These are phyloP conservation scores for Fabrea salina DNA, from an alignment of 169 alveolate genomes.

Conservation along the genomic window DNA sequence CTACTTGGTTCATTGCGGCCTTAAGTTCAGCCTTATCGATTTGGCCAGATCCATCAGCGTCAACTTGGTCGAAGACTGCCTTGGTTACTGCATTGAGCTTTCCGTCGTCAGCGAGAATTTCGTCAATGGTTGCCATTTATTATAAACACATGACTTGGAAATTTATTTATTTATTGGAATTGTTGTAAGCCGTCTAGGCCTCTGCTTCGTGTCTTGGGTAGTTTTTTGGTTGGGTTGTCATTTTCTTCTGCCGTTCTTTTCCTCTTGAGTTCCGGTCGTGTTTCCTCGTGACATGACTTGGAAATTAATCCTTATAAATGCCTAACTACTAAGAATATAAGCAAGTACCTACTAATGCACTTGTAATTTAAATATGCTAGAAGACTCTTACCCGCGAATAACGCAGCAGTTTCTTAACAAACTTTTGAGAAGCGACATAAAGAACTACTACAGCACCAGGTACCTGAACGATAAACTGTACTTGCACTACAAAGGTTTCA, in stretches of 20 bases:
- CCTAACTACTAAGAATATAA: too few species aligned
- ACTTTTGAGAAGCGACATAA: conserved; percentile 9
- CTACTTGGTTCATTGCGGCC: conserved; percentile 33
- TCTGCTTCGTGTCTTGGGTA: too few species aligned
- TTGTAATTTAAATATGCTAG: too few species aligned
- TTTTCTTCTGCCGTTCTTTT: too few species aligned
- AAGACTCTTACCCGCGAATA: conserved; percentile 16
- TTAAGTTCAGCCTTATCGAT: conserved; percentile 42
- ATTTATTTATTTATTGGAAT: too few species aligned
- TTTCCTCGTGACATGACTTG: too few species aligned
- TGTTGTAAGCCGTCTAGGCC: too few species aligned
- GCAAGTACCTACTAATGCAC: too few species aligned
- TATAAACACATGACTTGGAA: too few species aligned
- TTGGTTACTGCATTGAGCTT: conserved; percentile 42
- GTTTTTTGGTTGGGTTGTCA: too few species aligned
- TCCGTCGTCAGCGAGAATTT: conserved; percentile 34
- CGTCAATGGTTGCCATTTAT: conserved; percentile 19
- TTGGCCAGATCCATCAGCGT: conserved; percentile 45
- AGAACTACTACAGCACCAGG: conserved; percentile 76
- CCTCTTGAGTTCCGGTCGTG: too few species aligned
- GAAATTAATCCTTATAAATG: too few species aligned
- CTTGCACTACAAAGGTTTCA: conserved; percentile 90
- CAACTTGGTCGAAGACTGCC: conserved; percentile 38
- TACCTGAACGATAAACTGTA: conserved; percentile 89
- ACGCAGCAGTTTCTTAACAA: neutral